These are phyloP conservation scores for Fusarium decemcellulare DNA, from an alignment of 2,329 filamentous ascomycete species.

Conservation along the genomic window DNA sequence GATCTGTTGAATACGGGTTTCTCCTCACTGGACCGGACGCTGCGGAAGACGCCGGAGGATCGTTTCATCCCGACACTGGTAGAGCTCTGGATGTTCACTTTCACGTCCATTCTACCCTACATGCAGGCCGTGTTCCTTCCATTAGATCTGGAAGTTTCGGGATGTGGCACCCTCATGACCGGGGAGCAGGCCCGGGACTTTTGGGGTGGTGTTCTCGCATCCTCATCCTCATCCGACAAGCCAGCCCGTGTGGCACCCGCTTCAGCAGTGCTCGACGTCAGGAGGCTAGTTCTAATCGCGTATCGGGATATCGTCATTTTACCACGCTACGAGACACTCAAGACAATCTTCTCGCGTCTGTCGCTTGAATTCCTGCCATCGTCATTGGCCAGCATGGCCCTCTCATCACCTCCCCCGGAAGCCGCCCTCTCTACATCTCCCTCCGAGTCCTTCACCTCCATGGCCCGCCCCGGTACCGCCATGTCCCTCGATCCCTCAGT, in stretches of 20 bases:
- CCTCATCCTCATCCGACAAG: constrained; percentile 48
- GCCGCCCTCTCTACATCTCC: constrained; percentile 67
- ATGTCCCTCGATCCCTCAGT: constrained; percentile 80
- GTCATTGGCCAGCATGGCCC: constrained; percentile 64
- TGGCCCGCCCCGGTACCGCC: constrained; percentile 78
- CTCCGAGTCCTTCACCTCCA: constrained; percentile 61
- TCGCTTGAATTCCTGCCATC: constrained; percentile 83
- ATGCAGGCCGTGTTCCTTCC: constrained; percentile 96
- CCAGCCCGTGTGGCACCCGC: constrained; percentile 61
- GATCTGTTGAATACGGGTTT: constrained; percentile 88
- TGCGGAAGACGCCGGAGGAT: constrained; percentile 85
- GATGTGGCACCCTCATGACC: constrained; percentile 83
- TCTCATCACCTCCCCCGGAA: constrained; percentile 67
- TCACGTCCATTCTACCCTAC: constrained; percentile 91
- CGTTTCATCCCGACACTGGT: constrained; percentile 91
- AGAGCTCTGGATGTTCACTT: constrained; percentile 94
- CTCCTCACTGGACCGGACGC: constrained; percentile 84
- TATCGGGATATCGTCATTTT: constrained; percentile 93
- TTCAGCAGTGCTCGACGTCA: constrained; percentile 80
- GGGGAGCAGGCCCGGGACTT: constrained; percentile 88
- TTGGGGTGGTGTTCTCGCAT: constrained; percentile 80
- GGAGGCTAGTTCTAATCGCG: constrained; percentile 87
- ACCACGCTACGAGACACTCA: constrained; percentile 89
- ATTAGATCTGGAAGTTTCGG: constrained; percentile 92
- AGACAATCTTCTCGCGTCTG: constrained; percentile 90